Base-by-base conservation (phyloP, 179 eudicot species). In the Silene vulgaris region DNA sequence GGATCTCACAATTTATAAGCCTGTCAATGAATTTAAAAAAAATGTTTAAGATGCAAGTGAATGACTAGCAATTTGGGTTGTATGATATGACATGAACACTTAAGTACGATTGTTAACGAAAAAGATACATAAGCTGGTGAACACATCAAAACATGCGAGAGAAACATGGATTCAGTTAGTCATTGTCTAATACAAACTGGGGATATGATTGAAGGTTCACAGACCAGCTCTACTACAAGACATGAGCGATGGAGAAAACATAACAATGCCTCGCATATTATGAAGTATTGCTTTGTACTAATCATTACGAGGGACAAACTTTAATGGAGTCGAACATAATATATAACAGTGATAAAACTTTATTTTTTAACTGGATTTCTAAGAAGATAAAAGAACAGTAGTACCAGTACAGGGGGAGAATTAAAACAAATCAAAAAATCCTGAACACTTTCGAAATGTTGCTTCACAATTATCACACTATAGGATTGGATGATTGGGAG, bases 191-290 rank as follows among this genome's bases (percentile, higher is more conserved):
- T 1, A 30, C 8, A 64, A 2, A 29, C 14, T 30, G 17, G 69
- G 37, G 40, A 62, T 2, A 26, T 5, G 3, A 40, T 7, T 62
- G 30, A 62, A 62, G 32, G 12, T 20, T 62, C 21, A 62, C 3
- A 21, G 66, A 65, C 6, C 32, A 65, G 40, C 43, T 30, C 2
- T 65, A 14, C 17, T 21, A 65, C 16, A 30, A 65, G 40, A 13
- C 43, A 12, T 12, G 13, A 23, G 32, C 11, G 30, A 21, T 8
- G 5, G 26, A 16, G 43, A 65, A 5, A 17, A 60, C 28, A 60
- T 11, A 65, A 29, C 16, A 4, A 67, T 67, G 52, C 71, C 71
- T 67, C 71, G 19, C 71, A 35, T 35, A 13, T 35, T 14, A 37
- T 17, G 48, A 40, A 7, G 48, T 40, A 40, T 8, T 40, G 43